phyloP scores from a whole-genome alignment of 1,284 basidiomycete species.

The Papiliotrema fonsecae region DNA sequence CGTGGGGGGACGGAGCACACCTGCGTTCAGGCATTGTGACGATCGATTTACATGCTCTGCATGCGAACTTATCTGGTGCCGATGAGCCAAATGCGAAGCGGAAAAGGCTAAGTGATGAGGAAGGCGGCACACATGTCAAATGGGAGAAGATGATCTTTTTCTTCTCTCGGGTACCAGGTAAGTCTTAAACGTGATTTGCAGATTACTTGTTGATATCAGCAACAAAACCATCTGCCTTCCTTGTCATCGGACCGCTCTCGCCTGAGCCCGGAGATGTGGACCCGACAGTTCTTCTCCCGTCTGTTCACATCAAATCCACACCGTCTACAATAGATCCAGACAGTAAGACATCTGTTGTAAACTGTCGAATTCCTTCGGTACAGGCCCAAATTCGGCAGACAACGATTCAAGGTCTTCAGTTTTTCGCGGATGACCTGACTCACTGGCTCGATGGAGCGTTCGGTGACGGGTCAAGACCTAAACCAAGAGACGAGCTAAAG shows the following conservation, averaged over 20 bases:
- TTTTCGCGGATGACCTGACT: conserved; percentile 75
- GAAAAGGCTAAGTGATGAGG: background rate
- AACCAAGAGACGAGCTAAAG: conserved; percentile 58
- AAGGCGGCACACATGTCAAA: conserved; percentile 12
- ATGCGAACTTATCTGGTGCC: conserved; percentile 5
- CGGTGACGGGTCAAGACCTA: conserved; percentile 39
- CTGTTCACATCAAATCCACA: conserved; percentile 47
- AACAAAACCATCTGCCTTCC: conserved; percentile 32
- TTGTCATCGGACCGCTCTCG: conserved; percentile 37
- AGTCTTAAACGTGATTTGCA: conserved; percentile 4
- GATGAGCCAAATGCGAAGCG: background rate
- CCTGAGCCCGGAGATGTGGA: conserved; percentile 33
- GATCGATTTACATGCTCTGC: conserved; percentile 39
- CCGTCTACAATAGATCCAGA: no score
- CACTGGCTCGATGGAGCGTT: conserved; percentile 57
- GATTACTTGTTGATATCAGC: conserved; percentile 14
- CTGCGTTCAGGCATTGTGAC: conserved; percentile 45
- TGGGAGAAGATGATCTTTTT: conserved; percentile 43
- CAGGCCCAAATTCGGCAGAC: conserved; percentile 56
- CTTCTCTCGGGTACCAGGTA: conserved; percentile 38
- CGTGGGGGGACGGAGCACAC: conserved; percentile 42
- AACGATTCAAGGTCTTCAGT: conserved; percentile 68
- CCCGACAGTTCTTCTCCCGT: conserved; percentile 30
- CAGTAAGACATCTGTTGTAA: conserved; percentile 25
- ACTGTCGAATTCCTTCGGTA: conserved; percentile 60